Evolutionary conservation across 768 basidiomycete species (phyloP).

Genomic region (Leccinum aurantiacum): DNA sequence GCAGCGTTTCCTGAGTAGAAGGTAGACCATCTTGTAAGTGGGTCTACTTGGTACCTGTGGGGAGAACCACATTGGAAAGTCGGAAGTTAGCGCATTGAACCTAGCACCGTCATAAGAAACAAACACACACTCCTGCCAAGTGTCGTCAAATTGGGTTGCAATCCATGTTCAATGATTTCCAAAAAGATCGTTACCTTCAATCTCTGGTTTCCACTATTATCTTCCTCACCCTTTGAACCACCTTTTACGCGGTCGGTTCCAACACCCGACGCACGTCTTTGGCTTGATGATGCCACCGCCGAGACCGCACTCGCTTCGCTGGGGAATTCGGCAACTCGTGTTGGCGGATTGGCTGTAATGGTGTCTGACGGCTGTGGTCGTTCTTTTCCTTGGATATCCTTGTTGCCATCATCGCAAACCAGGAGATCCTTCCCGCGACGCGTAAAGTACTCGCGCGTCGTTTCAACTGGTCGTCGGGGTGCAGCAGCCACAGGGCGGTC

Average conservation of each 20-base stretch:
- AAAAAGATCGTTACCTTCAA: slow-evolving; percentile 23
- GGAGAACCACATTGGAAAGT: not conserved
- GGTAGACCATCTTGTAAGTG: slow-evolving; percentile 8
- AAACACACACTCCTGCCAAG: slow-evolving; percentile 11
- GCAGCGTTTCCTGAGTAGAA: slow-evolving; percentile 28
- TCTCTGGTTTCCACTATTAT: not conserved
- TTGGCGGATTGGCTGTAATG: slow-evolving; percentile 7
- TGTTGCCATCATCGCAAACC: slow-evolving; percentile 8
- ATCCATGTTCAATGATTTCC: slow-evolving; percentile 11
- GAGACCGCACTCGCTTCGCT: slow-evolving; percentile 15
- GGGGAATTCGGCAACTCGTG: not conserved
- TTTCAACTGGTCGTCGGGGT: too few relatives aligned
- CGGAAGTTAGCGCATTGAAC: not conserved
- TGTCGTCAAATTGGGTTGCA: not conserved
- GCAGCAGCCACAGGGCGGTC: not conserved
- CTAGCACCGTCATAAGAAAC: not conserved
- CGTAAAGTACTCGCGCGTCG: too few relatives aligned
- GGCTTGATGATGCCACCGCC: not conserved
- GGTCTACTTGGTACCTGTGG: not conserved
- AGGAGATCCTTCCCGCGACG: too few relatives aligned
- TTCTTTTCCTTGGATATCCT: not conserved
- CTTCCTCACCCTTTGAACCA: not conserved
- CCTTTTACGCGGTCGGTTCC: slow-evolving; percentile 2
- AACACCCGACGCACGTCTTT: not conserved
- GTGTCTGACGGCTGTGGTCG: slow-evolving; percentile 14